These are phyloP conservation scores for Leishmania gerbilli DNA, from an alignment of 208 protist species.

Conservation along the genomic window DNA sequence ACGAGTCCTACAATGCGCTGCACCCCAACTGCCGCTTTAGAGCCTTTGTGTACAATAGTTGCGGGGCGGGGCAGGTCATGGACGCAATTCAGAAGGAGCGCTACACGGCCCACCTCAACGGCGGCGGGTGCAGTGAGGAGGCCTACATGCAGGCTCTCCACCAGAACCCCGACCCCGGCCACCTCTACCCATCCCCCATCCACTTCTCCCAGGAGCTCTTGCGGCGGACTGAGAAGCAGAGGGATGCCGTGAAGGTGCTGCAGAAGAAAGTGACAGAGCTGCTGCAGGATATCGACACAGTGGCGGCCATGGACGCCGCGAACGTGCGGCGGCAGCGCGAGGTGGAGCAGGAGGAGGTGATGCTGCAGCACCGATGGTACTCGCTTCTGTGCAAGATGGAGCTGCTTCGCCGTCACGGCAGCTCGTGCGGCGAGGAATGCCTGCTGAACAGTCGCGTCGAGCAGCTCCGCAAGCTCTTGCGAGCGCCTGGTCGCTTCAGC, in stretches of 20 bases:
- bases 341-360: conserved; percentile 56
- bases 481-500: conserved; percentile 48
- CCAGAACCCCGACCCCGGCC: conserved; percentile 54
- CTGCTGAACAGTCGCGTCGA: conserved; percentile 39
- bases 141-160: conserved; percentile 55
- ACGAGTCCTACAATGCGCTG: conserved; percentile 72
- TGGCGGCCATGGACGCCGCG: conserved; percentile 46
- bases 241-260: conserved; percentile 40
- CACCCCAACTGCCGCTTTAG: conserved; percentile 70
- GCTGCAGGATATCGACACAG: conserved; percentile 36
- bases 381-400: conserved; percentile 55
- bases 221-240: conserved; percentile 58
- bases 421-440: conserved; percentile 40
- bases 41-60: conserved; percentile 79
- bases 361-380: conserved; percentile 68
- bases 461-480: conserved; percentile 49
- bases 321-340: conserved; percentile 39
- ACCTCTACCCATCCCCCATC: conserved; percentile 58
- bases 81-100: conserved; percentile 67
- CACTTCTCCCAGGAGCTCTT: conserved; percentile 80
- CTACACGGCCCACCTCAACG: conserved; percentile 55
- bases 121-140: conserved; percentile 56
- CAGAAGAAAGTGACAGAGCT: conserved; percentile 41
- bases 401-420: conserved; percentile 48
- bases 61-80: conserved; percentile 45